These are phyloP conservation scores for Candida rishiriensis DNA, from an alignment of 805 yeast genomes.

Conservation along the genomic window DNA sequence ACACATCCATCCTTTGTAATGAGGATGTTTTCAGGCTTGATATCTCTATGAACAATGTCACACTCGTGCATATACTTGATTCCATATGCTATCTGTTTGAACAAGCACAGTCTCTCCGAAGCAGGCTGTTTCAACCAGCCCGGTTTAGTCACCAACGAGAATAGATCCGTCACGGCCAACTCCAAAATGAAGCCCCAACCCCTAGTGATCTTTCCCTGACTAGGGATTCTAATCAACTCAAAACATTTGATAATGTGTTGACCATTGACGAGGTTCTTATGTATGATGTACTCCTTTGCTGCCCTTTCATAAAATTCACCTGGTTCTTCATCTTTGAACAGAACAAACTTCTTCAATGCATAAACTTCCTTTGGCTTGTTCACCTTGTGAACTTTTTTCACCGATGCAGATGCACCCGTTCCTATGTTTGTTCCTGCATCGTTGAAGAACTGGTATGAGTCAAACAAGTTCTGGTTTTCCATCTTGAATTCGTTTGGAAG, in stretches of 20 bases:
- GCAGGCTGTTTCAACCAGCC: conserved; percentile 55
- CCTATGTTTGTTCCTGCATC: conserved; percentile 54
- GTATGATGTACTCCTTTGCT: conserved; percentile 63
- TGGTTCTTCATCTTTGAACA: conserved; percentile 61
- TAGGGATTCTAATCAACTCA: conserved; percentile 55
- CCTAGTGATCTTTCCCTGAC: conserved; percentile 47
- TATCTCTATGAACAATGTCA: conserved; percentile 88
- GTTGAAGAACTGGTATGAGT: conserved; percentile 47
- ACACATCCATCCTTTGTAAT: conserved; percentile 53
- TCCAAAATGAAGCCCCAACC: conserved; percentile 84
- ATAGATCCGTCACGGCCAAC: conserved; percentile 56
- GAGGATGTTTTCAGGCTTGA: conserved; percentile 89
- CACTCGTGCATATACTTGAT: conserved; percentile 63
- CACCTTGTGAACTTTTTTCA: conserved; percentile 44
- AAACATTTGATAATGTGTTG: conserved; percentile 62
- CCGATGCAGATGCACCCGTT: conserved; percentile 72
- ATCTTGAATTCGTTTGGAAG: conserved; percentile 56
- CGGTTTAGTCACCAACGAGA: conserved; percentile 50
- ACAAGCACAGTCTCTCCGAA: conserved; percentile 60
- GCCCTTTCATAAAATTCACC: conserved; percentile 72
- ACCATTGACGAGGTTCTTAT: conserved; percentile 48
- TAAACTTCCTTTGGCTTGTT: conserved; percentile 43
- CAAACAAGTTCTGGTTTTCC: conserved; percentile 47
- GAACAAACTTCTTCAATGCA: conserved; percentile 66
- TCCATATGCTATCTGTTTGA: conserved; percentile 68